phyloP scores from a whole-genome alignment of 306 rosid species.

The Dicorynia guianensis region DNA sequence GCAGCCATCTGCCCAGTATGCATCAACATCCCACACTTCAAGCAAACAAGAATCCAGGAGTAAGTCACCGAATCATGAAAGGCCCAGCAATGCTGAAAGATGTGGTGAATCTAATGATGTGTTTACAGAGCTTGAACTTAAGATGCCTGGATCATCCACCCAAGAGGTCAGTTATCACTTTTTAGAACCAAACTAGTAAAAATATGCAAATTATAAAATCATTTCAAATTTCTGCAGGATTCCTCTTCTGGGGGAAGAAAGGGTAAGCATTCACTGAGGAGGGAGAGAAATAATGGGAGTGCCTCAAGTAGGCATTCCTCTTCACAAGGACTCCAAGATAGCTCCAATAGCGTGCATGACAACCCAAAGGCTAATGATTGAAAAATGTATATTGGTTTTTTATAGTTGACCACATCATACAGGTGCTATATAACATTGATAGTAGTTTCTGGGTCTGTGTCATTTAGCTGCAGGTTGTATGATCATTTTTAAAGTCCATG shows the following conservation, averaged over 20 bases:
- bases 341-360: slow-evolving; percentile 79
- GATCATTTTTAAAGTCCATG: slow-evolving; percentile 20
- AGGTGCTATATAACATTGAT: slow-evolving; percentile 23
- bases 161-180: slow-evolving; percentile 59
- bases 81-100: slow-evolving; percentile 54
- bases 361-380: slow-evolving; percentile 56
- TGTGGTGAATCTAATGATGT: slow-evolving; percentile 72
- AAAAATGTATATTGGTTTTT: slow-evolving; percentile 36
- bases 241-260: slow-evolving; percentile 61
- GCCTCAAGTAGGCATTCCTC: slow-evolving; percentile 76
- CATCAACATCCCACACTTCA: slow-evolving; percentile 56
- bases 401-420: slow-evolving; percentile 31
- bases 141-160: slow-evolving; percentile 94
- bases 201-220: slow-evolving; percentile 11
- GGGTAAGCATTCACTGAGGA: slow-evolving; percentile 69
- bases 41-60: slow-evolving; percentile 65
- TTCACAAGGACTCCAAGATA: slow-evolving; percentile 73
- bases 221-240: slow-evolving; percentile 56
- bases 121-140: slow-evolving; percentile 90
- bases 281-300: slow-evolving; percentile 61
- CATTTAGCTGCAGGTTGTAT: slow-evolving; percentile 20
- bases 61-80: slow-evolving; percentile 60
- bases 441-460: background rate
- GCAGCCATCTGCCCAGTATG: slow-evolving; percentile 59
- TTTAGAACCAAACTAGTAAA: slow-evolving; percentile 26